A percentile compares a stretch with the other conserved stretches of the same genome.
Conservation (phyloP, 2,329 filamentous ascomycete genomes). For the Sclerotinia trifoliorum region DNA sequence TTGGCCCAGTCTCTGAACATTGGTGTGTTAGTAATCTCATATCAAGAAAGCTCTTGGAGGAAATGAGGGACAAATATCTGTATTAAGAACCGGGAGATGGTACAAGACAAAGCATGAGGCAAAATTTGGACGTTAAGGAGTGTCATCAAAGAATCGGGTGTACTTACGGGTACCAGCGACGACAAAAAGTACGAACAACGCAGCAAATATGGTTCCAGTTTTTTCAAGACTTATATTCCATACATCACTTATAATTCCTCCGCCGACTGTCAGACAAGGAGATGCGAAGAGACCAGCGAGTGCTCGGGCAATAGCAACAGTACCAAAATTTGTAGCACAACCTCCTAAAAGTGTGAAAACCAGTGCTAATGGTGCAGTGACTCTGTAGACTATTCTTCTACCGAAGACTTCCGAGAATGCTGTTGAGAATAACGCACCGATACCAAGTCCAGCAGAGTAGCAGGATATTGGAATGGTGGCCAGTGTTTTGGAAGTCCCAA, state of each 20-base stretch:
- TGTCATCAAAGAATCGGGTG: neutral
- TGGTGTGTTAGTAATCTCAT: neutral
- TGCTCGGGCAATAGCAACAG: slow-evolving; percentile 18
- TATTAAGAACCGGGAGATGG: no score
- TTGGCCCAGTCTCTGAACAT: slow-evolving; percentile 15
- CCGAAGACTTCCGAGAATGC: slow-evolving; percentile 25
- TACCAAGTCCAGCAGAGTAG: slow-evolving; percentile 24
- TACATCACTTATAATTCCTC: slow-evolving; percentile 25
- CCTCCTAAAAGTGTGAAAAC: slow-evolving; percentile 24
- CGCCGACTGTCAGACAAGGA: slow-evolving; percentile 20
- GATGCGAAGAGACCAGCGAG: slow-evolving; percentile 23
- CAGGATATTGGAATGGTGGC: slow-evolving; percentile 23
- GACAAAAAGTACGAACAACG: slow-evolving; percentile 18
- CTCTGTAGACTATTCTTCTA: slow-evolving; percentile 19
- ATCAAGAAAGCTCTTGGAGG: neutral
- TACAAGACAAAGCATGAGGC: neutral
- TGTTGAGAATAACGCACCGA: slow-evolving; percentile 23
- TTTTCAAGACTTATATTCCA: slow-evolving; percentile 25
- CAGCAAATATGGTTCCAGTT: slow-evolving; percentile 23
- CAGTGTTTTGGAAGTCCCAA: slow-evolving; percentile 14
- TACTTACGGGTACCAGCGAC: slow-evolving; percentile 21
- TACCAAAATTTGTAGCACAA: slow-evolving; percentile 9
- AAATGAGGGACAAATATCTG: no score
- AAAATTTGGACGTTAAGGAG: no score
- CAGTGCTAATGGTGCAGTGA: slow-evolving; percentile 21